A percentile compares a stretch with the other conserved stretches of the same genome.
Evolutionary conservation across 306 rosid genomes (phyloP).

Genomic region (Senna tora): DNA sequence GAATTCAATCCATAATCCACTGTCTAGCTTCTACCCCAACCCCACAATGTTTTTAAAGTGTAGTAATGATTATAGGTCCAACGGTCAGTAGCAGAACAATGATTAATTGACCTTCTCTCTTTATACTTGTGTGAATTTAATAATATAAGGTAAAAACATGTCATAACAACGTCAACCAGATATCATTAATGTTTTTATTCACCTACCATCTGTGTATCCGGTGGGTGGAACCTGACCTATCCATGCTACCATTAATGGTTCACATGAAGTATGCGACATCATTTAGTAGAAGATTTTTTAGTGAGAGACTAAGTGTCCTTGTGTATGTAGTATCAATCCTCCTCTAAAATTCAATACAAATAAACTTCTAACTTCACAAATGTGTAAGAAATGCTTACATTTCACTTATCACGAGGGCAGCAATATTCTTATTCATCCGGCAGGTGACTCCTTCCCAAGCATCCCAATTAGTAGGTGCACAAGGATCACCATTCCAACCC

Average conservation of each 20-base stretch:
- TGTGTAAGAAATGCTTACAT: slow-evolving; percentile 61
- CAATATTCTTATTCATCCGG: slow-evolving; percentile 56
- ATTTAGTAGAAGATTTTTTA: slow-evolving; percentile 25
- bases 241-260: not conserved
- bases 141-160: slow-evolving; percentile 7
- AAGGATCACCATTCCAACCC: slow-evolving; percentile 99
- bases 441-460: slow-evolving; percentile 99
- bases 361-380: slow-evolving; percentile 27
- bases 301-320: slow-evolving; percentile 26
- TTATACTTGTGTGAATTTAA: not conserved
- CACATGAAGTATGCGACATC: slow-evolving; percentile 10
- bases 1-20: slow-evolving; percentile 30
- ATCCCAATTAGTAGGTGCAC: slow-evolving; percentile 97
- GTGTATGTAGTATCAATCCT: slow-evolving; percentile 4
- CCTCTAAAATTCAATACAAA: slow-evolving; percentile 28
- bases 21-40: slow-evolving; percentile 9
- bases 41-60: slow-evolving; percentile 1
- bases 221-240: slow-evolving; percentile 32
- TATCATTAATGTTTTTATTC: slow-evolving; percentile 32
- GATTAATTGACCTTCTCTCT: not conserved
- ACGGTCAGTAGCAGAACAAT: slow-evolving; percentile 21
- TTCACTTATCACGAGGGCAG: slow-evolving; percentile 73
- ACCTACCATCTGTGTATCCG: slow-evolving; percentile 14
- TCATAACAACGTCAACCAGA: slow-evolving; percentile 1
- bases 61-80: slow-evolving; percentile 26